Evolutionary conservation across 176 grass and related monocot species (phyloP), one percentile per base, ranked within the genome.

Genomic region (Microstegium vimineum): DNA sequence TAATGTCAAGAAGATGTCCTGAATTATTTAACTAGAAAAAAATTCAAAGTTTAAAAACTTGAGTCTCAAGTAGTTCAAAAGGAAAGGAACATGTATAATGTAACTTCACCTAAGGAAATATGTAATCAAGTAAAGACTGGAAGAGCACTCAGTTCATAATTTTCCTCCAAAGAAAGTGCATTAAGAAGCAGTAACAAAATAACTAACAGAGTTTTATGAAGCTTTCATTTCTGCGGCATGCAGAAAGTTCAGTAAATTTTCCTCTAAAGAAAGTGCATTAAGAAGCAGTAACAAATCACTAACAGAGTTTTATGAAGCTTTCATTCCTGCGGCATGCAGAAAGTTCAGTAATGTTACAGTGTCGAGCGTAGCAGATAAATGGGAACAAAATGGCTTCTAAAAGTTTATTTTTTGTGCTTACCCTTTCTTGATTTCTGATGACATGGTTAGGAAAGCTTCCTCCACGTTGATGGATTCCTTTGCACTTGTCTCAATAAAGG

Each of bases 381-480:
- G 37, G 37, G 37, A 77, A 62, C 11, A 41, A 65, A 72, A 23
- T 11, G 7, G 23, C 61, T 43, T 45, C 43, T 46, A 67, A 23
- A 23, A 13, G 4, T 27, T 56, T 56, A 34, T 65, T 63, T 18
- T 52, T 79, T 94, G 71, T 77, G 85, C 92, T 92, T 97, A 56
- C 92, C 87, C 88, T 97, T 90, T 76, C 90, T 40, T 40, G 37
- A 40, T 40, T 40, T 40, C 37, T 40, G 37, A 80, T 81, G 92
- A 92, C 94, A 97, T 97, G 41, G 83, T 92, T 78, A 94, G 83
- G 75, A 97, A 97, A 89, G 92, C 90, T 84, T 92, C 82, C 84
- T 97, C 92, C 27, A 97, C 92, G 91, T 97, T 94, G 83, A 94
- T 91, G 30, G 94, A 82, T 20, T 92, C 94, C 92, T 97, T 97